phyloP scores from a whole-genome alignment of 208 protist genomes.

The Leishmania martiniquensis region DNA sequence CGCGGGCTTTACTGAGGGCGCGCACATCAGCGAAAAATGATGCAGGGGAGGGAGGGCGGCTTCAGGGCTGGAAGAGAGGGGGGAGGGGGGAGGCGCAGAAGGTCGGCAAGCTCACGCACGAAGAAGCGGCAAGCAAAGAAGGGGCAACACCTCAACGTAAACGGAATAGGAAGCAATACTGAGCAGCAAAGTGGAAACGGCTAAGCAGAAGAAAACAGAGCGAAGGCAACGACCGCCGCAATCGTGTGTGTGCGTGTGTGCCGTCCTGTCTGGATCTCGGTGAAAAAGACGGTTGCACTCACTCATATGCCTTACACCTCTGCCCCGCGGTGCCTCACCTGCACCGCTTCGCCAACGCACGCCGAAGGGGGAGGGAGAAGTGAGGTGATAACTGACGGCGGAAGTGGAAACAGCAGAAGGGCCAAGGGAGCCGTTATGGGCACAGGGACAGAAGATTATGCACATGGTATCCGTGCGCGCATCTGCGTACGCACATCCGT shows the following conservation, averaged over 20 bases:
- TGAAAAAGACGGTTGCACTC: background rate
- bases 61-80: background rate
- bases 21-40: background rate
- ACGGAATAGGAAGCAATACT: background rate
- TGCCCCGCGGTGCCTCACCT: background rate
- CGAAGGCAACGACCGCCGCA: background rate
- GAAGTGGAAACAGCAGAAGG: too few species aligned
- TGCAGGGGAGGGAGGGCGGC: background rate
- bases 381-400: too few species aligned
- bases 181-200: background rate
- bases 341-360: background rate
- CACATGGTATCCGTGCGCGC: background rate
- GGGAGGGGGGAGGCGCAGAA: constrained; percentile 1
- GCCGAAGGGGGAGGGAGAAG: background rate
- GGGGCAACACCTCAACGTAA: background rate
- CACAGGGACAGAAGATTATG: background rate
- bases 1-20: too few species aligned
- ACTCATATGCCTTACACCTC: background rate
- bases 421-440: background rate
- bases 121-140: constrained; percentile 27
- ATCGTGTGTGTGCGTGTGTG: background rate
- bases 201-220: background rate
- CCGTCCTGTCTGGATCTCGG: background rate
- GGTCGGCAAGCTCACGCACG: constrained; percentile 3
- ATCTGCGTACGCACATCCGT: background rate